A percentile compares a stretch with the other conserved stretches of the same genome.
Conservation (phyloP, 106 monocot species). For the Platanthera guangdongensis region DNA sequence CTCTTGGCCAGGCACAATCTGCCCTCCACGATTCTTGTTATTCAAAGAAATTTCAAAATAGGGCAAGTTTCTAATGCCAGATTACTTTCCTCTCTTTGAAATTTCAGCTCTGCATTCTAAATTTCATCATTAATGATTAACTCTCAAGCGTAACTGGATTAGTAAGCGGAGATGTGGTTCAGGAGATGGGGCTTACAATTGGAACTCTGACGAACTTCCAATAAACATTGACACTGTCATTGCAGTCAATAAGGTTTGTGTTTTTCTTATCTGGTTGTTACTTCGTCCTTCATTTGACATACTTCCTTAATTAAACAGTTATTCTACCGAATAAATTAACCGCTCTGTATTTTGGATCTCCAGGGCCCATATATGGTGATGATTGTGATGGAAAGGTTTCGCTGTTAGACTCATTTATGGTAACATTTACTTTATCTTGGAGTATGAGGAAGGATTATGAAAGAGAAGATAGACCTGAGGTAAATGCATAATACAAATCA, state of each 20-base stretch:
- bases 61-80: neutral
- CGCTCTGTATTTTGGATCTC: neutral
- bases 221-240: slow-evolving; percentile 65
- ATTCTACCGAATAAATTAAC: neutral
- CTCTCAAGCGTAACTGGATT: slow-evolving; percentile 43
- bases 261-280: neutral
- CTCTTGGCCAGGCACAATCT: slow-evolving; percentile 68
- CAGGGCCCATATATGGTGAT: slow-evolving; percentile 79
- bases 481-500: neutral
- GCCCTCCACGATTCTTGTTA: neutral
- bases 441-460: neutral
- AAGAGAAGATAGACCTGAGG: neutral
- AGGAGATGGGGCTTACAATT: slow-evolving; percentile 92
- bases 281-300: neutral
- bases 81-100: neutral
- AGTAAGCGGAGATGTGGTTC: slow-evolving; percentile 68
- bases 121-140: slow-evolving; percentile 65
- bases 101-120: slow-evolving; percentile 88
- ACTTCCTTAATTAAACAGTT: neutral
- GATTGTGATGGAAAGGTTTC: slow-evolving; percentile 70
- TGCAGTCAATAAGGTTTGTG: slow-evolving; percentile 77
- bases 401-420: slow-evolving; percentile 44
- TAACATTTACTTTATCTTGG: slow-evolving; percentile 17
- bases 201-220: slow-evolving; percentile 76
- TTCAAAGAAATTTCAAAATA: neutral